Conservation (phyloP, 2,329 filamentous ascomycete species). For the Colletotrichum zoysiae region DNA sequence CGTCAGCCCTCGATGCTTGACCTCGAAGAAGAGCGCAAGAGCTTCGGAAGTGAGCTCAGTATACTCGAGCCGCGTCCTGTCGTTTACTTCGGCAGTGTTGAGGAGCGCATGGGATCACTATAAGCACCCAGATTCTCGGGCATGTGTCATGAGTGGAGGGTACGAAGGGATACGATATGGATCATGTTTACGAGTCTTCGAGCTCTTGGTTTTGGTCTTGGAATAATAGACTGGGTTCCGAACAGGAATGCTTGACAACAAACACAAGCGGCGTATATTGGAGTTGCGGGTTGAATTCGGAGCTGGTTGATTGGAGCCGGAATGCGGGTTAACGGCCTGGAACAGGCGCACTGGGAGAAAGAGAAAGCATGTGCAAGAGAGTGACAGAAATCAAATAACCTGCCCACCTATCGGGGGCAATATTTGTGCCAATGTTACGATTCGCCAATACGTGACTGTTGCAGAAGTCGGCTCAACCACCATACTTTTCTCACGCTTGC, state of each 20-base stretch:
- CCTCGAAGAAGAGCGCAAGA: slow-evolving; percentile 68
- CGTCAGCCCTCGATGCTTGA: slow-evolving; percentile 69
- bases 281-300: slow-evolving; percentile 15
- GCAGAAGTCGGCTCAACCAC: slow-evolving; percentile 2
- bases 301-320: neutral
- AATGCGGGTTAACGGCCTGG: neutral
- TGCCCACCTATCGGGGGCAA: neutral
- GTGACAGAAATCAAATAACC: neutral
- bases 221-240: slow-evolving; percentile 9
- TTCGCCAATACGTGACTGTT: neutral
- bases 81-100: slow-evolving; percentile 73
- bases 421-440: neutral
- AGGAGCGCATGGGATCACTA: slow-evolving; percentile 65
- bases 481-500: neutral
- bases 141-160: slow-evolving; percentile 11
- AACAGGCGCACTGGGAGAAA: neutral
- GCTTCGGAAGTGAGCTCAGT: slow-evolving; percentile 65
- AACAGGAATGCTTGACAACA: slow-evolving; percentile 11
- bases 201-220: slow-evolving; percentile 4
- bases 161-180: slow-evolving; percentile 3
- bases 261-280: slow-evolving; percentile 23
- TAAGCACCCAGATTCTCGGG: neutral
- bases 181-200: slow-evolving; percentile 12
- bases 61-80: slow-evolving; percentile 73
- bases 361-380: neutral